A percentile compares a stretch with the other conserved stretches of the same genome.
Conservation (phyloP, 345 rosid species). For the Arabis alpina region DNA sequence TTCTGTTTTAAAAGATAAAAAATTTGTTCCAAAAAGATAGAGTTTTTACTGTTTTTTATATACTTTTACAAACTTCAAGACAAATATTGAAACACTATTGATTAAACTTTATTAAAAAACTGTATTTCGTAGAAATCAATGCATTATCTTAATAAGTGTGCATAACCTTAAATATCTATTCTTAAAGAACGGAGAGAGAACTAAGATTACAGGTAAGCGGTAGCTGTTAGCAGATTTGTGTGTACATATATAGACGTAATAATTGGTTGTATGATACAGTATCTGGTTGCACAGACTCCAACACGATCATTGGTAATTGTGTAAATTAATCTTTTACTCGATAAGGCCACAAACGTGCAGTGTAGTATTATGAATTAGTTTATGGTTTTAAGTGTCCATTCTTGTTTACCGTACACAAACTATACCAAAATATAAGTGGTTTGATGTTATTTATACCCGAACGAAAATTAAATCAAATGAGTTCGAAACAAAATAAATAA, state of each 20-base stretch:
- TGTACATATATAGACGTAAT: not conserved
- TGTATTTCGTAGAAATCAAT: no score
- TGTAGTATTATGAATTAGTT: not conserved
- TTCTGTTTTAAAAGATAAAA: no score
- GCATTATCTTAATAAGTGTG: no score
- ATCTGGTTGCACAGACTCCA: not conserved
- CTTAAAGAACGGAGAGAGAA: no score
- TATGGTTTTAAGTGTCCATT: not conserved
- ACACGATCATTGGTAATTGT: not conserved
- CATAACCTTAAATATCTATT: no score
- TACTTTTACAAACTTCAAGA: no score
- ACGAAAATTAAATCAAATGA: not conserved
- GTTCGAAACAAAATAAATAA: not conserved
- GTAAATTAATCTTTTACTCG: not conserved
- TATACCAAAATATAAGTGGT: not conserved
- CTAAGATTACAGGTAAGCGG: conserved; percentile 3
- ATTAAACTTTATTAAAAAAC: no score
- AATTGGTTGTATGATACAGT: not conserved
- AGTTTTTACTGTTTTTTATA: no score
- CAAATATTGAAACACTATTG: no score
- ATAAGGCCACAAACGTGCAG: not conserved
- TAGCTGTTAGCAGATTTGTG: not conserved
- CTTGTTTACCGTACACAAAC: not conserved
- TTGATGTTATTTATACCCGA: not conserved
- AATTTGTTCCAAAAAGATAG: no score